Percentiles rank a stretch among this genome's conserved stretches.
These are phyloP conservation scores for Austroboletus niveus DNA, from an alignment of 1,284 basidiomycete species.

Conservation along the genomic window DNA sequence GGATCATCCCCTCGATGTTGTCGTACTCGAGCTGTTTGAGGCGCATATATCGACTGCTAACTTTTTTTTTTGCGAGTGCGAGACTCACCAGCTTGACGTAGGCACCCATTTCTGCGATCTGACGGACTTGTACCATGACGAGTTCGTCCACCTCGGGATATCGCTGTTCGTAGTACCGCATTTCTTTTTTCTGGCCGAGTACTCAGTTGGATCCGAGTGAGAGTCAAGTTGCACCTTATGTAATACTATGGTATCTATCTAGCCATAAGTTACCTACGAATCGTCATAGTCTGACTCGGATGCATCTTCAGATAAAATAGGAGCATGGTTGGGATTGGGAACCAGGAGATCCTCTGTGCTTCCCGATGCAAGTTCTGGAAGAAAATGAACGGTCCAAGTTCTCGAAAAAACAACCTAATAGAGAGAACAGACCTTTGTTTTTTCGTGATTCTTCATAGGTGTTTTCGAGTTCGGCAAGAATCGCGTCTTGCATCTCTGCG, in stretches of 20 bases:
- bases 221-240: too few species aligned
- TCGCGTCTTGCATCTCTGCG: slow-evolving; percentile 61
- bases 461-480: slow-evolving; percentile 71
- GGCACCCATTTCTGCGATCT: slow-evolving; percentile 99
- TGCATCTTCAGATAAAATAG: slow-evolving; percentile 1
- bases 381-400: background rate
- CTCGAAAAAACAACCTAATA: background rate
- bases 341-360: slow-evolving; percentile 30
- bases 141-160: slow-evolving; percentile 94
- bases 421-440: slow-evolving; percentile 17
- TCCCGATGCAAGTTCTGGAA: slow-evolving; percentile 8
- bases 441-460: slow-evolving; percentile 27
- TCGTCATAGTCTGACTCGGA: slow-evolving; percentile 2
- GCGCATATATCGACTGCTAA: background rate
- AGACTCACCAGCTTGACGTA: slow-evolving; percentile 92
- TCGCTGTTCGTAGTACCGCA: slow-evolving; percentile 81
- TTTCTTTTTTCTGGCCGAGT: slow-evolving; percentile 25
- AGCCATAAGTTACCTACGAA: too few species aligned
- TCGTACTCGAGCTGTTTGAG: slow-evolving; percentile 90
- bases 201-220: too few species aligned
- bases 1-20: slow-evolving; percentile 99
- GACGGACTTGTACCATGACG: slow-evolving; percentile 98
- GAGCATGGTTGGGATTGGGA: slow-evolving; percentile 31
- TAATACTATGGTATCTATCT: too few species aligned
- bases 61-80: background rate